Base-by-base conservation (phyloP, 306 rosid genomes). In the Lagenaria siceraria region DNA sequence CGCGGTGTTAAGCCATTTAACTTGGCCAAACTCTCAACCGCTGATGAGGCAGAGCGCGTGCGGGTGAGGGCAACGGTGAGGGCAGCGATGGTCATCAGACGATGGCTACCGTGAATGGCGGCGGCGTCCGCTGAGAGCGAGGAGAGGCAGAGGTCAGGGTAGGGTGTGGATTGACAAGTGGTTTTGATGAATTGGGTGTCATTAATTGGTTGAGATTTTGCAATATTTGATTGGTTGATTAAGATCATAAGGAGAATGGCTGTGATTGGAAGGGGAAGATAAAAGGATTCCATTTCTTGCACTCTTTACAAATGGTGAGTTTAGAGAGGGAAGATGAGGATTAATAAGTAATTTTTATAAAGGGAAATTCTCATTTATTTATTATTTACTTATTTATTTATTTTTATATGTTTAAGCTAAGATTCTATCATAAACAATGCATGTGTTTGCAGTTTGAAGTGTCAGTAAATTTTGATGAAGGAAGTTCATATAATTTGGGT, bases 131-230 rank as follows among this genome's bases (percentile, higher is more conserved):
- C 27, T 10, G 33, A 68, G 54, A 68, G 74, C 1, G 74, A 40
- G 54, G 74, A 21, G 53, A 40, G 19, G 74, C 74, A 68, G 54
- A 68, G 31, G 3, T 42, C 35, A 18, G 74, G 74, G 19, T 68
- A 42, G 11, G 74, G 52, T 11, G 74, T 68, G 74, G 74, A 10
- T 68, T 68, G n/a, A n/a, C 74, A 68, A 68, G 35, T 68, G 53
- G 52, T 5, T 40, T 21, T 42, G 74, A 68, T 21, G 54, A 68
- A 68, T 68, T 68, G 74, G 54, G 54, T 68, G 74, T 68, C 74
- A 31, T 17, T 33, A 0, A 5, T n/a, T 68, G 54, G 52, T 38
- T 68, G 51, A 21, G n/a, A 11, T 10, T 3, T 10, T 21, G 19
- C 74, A 38, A n/a, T 9, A 0, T 61, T 7, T 63, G 74, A 42